Conservation (phyloP, 331 rosid genomes). For the Quercus lobata region DNA sequence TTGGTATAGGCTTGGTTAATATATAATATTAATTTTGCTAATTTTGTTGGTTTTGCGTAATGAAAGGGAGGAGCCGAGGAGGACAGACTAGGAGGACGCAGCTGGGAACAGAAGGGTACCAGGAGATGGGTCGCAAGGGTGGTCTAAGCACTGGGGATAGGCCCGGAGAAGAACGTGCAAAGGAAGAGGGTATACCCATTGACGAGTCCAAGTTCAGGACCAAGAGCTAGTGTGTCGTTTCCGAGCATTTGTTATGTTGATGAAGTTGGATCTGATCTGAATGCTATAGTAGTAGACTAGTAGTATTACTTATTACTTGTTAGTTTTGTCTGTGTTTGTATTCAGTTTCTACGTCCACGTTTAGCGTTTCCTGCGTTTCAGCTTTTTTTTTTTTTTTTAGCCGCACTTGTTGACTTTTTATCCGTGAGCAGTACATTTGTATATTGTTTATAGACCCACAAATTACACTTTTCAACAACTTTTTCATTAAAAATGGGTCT, state of each 20-base stretch:
- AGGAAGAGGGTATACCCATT: conserved; percentile 38
- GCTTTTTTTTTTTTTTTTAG: too few species aligned
- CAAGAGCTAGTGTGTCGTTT: neutral
- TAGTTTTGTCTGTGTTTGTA: too few species aligned
- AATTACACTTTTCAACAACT: too few species aligned
- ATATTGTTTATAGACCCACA: too few species aligned
- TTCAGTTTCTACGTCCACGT: too few species aligned
- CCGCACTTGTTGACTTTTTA: too few species aligned
- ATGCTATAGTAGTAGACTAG: too few species aligned
- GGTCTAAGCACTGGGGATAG: conserved; percentile 49
- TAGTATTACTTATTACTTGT: too few species aligned
- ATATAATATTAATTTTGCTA: too few species aligned
- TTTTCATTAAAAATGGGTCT: too few species aligned
- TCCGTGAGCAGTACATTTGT: too few species aligned
- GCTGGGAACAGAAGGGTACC: conserved; percentile 60
- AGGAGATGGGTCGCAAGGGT: conserved; percentile 64
- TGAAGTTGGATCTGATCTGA: neutral
- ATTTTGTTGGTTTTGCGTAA: neutral
- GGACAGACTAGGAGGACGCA: conserved; percentile 64
- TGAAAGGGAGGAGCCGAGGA: conserved; percentile 39
- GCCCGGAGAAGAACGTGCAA: conserved; percentile 49
- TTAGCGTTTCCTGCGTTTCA: too few species aligned
- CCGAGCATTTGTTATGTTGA: neutral
- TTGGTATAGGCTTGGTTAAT: neutral
- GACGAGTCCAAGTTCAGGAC: conserved; percentile 55